These are phyloP conservation scores for Leccinum rimulosum DNA, from an alignment of 768 basidiomycete genomes.

Conservation along the genomic window DNA sequence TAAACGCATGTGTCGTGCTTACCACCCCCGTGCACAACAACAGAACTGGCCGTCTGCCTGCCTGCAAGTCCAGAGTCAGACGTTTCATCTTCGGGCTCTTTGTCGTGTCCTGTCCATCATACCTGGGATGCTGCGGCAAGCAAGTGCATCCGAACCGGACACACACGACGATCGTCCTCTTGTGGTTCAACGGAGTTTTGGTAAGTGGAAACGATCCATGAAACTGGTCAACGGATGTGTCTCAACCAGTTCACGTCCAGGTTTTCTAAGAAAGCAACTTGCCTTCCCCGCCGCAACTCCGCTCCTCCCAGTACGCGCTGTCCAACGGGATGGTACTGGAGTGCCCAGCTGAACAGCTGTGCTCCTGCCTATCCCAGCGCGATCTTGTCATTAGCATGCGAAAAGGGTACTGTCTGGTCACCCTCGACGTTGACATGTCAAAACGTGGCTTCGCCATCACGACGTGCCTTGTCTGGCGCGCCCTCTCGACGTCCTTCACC, in stretches of 20 bases:
- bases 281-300: conserved; percentile 6
- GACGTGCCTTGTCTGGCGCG: not conserved
- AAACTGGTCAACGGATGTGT: not conserved
- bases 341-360: conserved; percentile 3
- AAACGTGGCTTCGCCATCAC: conserved; percentile 28
- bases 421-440: conserved; percentile 41
- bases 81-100: not conserved
- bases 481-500: conserved; percentile 35
- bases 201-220: not conserved
- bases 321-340: conserved; percentile 21
- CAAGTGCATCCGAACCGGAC: conserved; percentile 1
- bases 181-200: conserved; percentile 12
- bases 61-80: conserved; percentile 5
- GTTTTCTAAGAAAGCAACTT: conserved; percentile 15
- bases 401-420: conserved; percentile 46
- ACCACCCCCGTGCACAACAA: not conserved
- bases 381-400: conserved; percentile 31
- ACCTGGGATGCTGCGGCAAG: conserved; percentile 5
- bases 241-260: not conserved
- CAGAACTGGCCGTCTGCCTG: conserved; percentile 16
- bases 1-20: not conserved
- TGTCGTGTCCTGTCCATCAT: conserved; percentile 8
- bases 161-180: not conserved
- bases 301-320: conserved; percentile 2
- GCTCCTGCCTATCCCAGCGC: conserved; percentile 12